Percentiles rank a stretch among this genome's conserved stretches.
These are phyloP conservation scores for Globisporangium cylindrosporum DNA, from an alignment of 352 stramenopile species.

Conservation along the genomic window DNA sequence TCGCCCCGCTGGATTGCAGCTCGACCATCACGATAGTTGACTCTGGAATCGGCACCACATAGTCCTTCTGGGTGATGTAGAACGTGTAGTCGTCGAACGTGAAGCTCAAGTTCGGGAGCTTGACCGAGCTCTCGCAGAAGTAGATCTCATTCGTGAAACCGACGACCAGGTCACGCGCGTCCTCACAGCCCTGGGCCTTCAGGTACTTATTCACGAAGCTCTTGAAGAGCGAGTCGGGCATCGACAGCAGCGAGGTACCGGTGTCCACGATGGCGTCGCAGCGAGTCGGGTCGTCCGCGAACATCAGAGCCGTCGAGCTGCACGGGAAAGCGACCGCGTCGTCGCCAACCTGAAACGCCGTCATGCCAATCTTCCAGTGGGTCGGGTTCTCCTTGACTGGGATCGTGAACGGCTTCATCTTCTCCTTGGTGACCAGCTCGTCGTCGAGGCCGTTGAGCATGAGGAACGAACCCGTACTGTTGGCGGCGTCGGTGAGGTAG, in stretches of 20 bases:
- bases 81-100: constrained; percentile 60
- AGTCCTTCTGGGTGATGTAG: constrained; percentile 57
- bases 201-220: constrained; percentile 35
- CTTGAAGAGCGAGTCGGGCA: constrained; percentile 34
- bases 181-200: constrained; percentile 28
- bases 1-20: constrained; percentile 27
- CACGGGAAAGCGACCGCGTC: constrained; percentile 39
- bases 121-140: constrained; percentile 42
- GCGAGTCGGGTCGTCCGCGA: constrained; percentile 9
- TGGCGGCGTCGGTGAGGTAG: constrained; percentile 48
- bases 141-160: constrained; percentile 35
- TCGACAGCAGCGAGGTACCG: constrained; percentile 51
- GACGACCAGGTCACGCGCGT: neutral
- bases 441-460: constrained; percentile 65
- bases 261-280: constrained; percentile 61
- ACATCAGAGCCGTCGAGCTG: constrained; percentile 11
- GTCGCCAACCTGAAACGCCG: constrained; percentile 49
- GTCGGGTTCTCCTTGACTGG: constrained; percentile 33
- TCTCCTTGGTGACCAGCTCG: constrained; percentile 39
- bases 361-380: constrained; percentile 72
- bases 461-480: constrained; percentile 52
- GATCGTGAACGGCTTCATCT: constrained; percentile 39
- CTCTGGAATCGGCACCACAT: constrained; percentile 34
- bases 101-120: constrained; percentile 49
- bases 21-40: constrained; percentile 33